Conservation (phyloP, 106 monocot species). For the Vanilla planifolia region DNA sequence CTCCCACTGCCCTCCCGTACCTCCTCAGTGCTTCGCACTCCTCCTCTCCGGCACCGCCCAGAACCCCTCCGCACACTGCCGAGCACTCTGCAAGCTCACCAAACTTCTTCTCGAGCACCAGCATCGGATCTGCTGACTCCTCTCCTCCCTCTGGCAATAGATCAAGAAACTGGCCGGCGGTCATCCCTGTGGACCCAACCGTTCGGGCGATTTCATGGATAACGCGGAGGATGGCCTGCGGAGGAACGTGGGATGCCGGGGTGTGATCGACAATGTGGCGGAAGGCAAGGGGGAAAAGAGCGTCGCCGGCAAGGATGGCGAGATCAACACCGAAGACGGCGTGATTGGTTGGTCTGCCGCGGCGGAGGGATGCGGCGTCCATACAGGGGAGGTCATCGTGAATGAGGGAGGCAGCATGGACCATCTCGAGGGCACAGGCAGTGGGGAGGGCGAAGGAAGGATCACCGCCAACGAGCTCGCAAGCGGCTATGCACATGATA, state of each 20-base stretch:
- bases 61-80: constrained; percentile 58
- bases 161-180: constrained; percentile 74
- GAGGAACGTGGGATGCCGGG: constrained; percentile 33
- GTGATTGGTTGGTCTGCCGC: constrained; percentile 65
- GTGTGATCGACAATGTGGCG: constrained; percentile 38
- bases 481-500: constrained; percentile 64
- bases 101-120: constrained; percentile 65
- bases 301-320: constrained; percentile 77
- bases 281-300: constrained; percentile 69
- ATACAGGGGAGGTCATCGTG: constrained; percentile 94
- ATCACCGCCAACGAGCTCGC: constrained; percentile 51
- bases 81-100: constrained; percentile 85
- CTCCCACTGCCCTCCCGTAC: constrained; percentile 67
- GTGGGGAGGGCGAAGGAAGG: constrained; percentile 46
- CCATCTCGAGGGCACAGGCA: constrained; percentile 83
- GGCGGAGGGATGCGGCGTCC: constrained; percentile 53
- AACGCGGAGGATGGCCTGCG: constrained; percentile 26
- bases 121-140: constrained; percentile 19
- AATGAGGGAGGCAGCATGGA: constrained; percentile 80
- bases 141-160: constrained; percentile 12
- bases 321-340: constrained; percentile 44
- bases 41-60: constrained; percentile 51
- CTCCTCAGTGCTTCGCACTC: constrained; percentile 43
- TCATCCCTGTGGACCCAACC: constrained; percentile 79
- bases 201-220: constrained; percentile 59